These are phyloP conservation scores for Leucosporidium yakuticum DNA, from an alignment of 768 basidiomycete genomes.

Conservation along the genomic window DNA sequence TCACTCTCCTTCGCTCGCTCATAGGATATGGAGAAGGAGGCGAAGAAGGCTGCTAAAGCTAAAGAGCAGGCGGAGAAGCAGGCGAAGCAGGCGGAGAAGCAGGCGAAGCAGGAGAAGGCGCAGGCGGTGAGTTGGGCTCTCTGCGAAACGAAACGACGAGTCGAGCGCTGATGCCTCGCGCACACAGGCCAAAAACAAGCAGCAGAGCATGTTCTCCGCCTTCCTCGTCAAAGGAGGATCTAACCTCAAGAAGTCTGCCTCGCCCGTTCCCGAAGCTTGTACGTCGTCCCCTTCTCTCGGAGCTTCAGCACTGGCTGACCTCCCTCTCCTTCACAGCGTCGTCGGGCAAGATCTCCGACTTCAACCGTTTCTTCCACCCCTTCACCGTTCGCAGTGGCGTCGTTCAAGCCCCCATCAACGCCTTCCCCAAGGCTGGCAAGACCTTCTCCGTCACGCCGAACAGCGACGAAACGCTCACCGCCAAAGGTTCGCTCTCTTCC, in stretches of 20 bases:
- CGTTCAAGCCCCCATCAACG: conserved; percentile 65
- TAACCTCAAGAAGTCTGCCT: conserved; percentile 52
- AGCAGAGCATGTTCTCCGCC: conserved; percentile 65
- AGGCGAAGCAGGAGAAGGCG: conserved; percentile 58
- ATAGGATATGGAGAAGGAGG: conserved; percentile 28
- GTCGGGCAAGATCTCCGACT: conserved; percentile 50
- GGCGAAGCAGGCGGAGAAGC: conserved; percentile 50
- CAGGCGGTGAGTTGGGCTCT: conserved; percentile 63
- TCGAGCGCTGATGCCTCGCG: background rate
- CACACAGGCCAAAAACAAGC: conserved; percentile 57
- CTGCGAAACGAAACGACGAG: conserved; percentile 52
- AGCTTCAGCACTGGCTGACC: background rate
- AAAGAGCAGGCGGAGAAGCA: conserved; percentile 28
- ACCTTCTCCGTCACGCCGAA: conserved; percentile 6
- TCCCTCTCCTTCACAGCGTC: background rate
- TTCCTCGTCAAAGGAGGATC: conserved; percentile 52
- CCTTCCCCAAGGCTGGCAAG: conserved; percentile 48
- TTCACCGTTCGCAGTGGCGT: conserved; percentile 54
- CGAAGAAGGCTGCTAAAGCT: conserved; percentile 50
- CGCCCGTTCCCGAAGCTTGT: conserved; percentile 25
- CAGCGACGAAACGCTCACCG: conserved; percentile 2
- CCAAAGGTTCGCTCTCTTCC: conserved; percentile 12
- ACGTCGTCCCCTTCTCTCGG: background rate
- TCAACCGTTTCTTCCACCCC: conserved; percentile 67
- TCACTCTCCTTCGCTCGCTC: background rate